phyloP scores from a whole-genome alignment of 2,329 filamentous ascomycete genomes.

The Waltergamsia citrina region DNA sequence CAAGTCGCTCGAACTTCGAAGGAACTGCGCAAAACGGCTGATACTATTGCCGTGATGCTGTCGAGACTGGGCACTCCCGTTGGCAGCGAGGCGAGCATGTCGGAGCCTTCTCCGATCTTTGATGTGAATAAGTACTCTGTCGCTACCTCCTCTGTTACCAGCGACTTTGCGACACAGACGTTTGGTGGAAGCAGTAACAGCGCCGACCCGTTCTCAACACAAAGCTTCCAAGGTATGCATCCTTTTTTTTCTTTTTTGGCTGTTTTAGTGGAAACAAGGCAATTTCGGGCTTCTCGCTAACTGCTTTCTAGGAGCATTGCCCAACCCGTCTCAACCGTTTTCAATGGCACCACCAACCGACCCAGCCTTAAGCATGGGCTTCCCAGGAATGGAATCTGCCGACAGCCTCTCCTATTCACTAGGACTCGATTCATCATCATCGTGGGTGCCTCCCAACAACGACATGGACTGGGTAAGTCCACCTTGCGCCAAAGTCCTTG shows the following conservation, averaged over 20 bases:
- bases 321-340: constrained; percentile 1
- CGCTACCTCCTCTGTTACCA: constrained; percentile 4
- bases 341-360: constrained; percentile 2
- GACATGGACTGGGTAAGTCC: constrained; percentile 29
- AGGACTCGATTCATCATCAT: constrained; percentile 22
- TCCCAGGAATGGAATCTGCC: constrained; percentile 8
- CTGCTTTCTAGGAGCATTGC: too few relatives aligned
- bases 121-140: constrained; percentile 7
- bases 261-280: too few relatives aligned
- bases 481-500: too few relatives aligned
- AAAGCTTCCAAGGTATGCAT: constrained; percentile 2
- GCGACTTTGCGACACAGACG: neutral
- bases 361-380: constrained; percentile 9
- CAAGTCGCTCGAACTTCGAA: constrained; percentile 23
- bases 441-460: constrained; percentile 21
- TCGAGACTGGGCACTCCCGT: constrained; percentile 26
- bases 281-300: too few relatives aligned
- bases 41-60: constrained; percentile 35
- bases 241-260: too few relatives aligned
- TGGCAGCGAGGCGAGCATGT: constrained; percentile 4
- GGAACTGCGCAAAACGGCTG: constrained; percentile 35
- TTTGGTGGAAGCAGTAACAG: constrained; percentile 1
- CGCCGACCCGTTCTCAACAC: neutral
- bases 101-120: neutral
- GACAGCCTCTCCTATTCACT: constrained; percentile 7